Evolutionary conservation across 805 yeast genomes (phyloP).

Genomic region (Priceomyces melissophilus): DNA sequence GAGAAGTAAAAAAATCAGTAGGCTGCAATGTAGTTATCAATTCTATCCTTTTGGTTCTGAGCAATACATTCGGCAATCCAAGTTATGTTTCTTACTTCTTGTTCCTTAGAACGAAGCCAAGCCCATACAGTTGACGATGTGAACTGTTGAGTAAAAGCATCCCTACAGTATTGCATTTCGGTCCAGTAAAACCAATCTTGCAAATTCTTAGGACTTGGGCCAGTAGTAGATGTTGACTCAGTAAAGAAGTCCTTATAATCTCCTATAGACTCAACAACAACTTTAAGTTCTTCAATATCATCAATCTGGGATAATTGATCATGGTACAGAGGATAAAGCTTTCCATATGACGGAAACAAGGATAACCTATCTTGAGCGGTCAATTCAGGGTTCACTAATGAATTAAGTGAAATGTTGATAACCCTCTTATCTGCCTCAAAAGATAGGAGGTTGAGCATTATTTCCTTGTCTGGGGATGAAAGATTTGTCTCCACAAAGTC

Average conservation of each 20-base stretch:
- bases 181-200: conserved; percentile 92
- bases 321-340: conserved; percentile 68
- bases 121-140: conserved; percentile 91
- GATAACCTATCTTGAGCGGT: conserved; percentile 65
- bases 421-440: conserved; percentile 96
- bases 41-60: conserved; percentile 93
- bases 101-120: conserved; percentile 93
- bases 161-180: conserved; percentile 89
- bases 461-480: conserved; percentile 72
- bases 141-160: conserved; percentile 96
- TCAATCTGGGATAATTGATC: conserved; percentile 69
- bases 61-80: conserved; percentile 99
- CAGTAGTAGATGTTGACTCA: conserved; percentile 33
- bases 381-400: conserved; percentile 74
- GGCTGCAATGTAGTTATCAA: conserved; percentile 85
- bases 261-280: conserved; percentile 58
- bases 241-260: conserved; percentile 60
- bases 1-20: conserved; percentile 37
- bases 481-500: conserved; percentile 60
- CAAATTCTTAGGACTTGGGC: conserved; percentile 53
- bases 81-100: conserved; percentile 94
- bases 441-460: conserved; percentile 71
- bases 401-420: conserved; percentile 86
- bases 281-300: conserved; percentile 79
- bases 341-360: conserved; percentile 80